Conservation (phyloP, 306 rosid species). For the Crataegus laevigata region DNA sequence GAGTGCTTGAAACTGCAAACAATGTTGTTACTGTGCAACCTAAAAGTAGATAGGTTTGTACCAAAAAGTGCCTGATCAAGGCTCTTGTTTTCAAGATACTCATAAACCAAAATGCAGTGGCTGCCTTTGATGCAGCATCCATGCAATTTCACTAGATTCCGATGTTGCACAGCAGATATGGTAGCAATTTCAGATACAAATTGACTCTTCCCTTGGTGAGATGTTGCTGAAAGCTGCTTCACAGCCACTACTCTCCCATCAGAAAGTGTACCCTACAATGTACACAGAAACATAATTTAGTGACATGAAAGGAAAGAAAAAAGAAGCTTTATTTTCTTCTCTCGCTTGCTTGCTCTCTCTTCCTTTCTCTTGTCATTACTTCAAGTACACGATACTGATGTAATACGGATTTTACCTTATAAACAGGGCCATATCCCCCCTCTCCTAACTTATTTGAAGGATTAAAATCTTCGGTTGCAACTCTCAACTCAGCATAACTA, state of each 20-base stretch:
- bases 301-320: neutral
- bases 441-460: constrained; percentile 28
- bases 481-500: constrained; percentile 13
- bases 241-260: constrained; percentile 30
- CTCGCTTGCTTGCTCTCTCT: no score
- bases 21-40: neutral
- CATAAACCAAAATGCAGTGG: constrained; percentile 23
- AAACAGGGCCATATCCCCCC: constrained; percentile 27
- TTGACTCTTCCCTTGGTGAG: constrained; percentile 23
- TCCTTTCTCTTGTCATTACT: neutral
- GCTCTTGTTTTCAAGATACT: constrained; percentile 27
- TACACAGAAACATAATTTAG: neutral
- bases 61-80: constrained; percentile 29
- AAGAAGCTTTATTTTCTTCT: neutral
- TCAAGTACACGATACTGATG: neutral
- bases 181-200: constrained; percentile 25
- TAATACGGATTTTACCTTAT: constrained; percentile 3
- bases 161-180: constrained; percentile 24
- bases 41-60: neutral
- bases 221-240: constrained; percentile 23
- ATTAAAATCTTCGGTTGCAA: constrained; percentile 21
- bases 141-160: constrained; percentile 23
- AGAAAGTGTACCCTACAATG: constrained; percentile 20
- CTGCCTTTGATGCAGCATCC: constrained; percentile 33
- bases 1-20: neutral